Percentiles rank a stretch among this genome's conserved stretches.
Conservation (phyloP, 176 grass and related monocot genomes). For the Tillandsia fasciculata region DNA sequence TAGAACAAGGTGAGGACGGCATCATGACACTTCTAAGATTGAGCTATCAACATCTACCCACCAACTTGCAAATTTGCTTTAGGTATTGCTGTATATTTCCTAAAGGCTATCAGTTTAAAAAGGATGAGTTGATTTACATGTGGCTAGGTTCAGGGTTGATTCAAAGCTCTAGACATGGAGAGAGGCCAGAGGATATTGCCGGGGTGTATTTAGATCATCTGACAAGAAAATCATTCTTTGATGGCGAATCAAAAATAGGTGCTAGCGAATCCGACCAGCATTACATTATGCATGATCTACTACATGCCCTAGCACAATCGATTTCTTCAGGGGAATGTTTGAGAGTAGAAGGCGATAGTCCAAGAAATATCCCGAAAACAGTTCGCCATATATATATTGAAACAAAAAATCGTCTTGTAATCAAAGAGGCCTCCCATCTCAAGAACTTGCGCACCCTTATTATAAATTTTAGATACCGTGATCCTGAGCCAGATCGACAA, state of each 20-base stretch:
- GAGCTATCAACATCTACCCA: constrained; percentile 21
- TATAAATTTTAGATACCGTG: not conserved
- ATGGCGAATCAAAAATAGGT: not conserved
- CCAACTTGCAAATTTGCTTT: constrained; percentile 23
- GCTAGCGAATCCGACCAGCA: not conserved
- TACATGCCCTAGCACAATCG: constrained; percentile 18
- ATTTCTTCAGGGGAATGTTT: constrained; percentile 20
- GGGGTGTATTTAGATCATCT: constrained; percentile 7
- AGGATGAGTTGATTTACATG: constrained; percentile 4
- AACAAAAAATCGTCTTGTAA: no score
- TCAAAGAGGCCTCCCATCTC: not conserved
- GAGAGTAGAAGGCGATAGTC: not conserved
- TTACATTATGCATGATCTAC: constrained; percentile 20
- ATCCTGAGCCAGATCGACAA: not conserved
- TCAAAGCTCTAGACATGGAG: not conserved
- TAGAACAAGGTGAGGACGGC: constrained; percentile 15
- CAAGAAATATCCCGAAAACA: not conserved
- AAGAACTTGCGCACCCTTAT: not conserved
- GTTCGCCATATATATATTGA: not conserved
- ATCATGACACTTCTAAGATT: constrained; percentile 22
- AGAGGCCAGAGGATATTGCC: constrained; percentile 15
- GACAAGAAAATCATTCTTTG: constrained; percentile 20
- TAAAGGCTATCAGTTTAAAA: not conserved
- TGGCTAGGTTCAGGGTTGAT: constrained; percentile 25
- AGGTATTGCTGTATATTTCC: constrained; percentile 26